Conservation (phyloP, 129 eudicot genomes). For the Chrysanthemum lavandulifolium region DNA sequence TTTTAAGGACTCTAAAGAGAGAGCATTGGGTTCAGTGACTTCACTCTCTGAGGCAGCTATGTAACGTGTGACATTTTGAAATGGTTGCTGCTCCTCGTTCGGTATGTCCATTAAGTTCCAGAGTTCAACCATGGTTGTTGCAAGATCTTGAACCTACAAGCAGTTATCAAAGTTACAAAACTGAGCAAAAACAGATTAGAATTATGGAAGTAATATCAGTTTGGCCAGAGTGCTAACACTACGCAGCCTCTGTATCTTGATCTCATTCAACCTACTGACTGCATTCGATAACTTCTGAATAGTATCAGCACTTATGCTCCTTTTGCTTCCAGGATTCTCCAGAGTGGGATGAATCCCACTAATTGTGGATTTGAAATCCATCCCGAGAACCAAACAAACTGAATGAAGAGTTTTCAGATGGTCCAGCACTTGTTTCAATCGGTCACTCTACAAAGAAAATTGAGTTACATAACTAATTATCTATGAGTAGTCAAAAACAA, state of each 20-base stretch:
- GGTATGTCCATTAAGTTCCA: conserved; percentile 89
- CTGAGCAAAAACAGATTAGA: neutral
- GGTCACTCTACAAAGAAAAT: conserved; percentile 46
- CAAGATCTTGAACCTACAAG: conserved; percentile 83
- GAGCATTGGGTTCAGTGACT: conserved; percentile 52
- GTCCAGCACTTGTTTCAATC: conserved; percentile 57
- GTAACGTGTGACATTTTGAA: conserved; percentile 46
- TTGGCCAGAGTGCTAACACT: conserved; percentile 36
- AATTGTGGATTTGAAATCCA: conserved; percentile 47
- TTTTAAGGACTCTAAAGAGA: conserved; percentile 49
- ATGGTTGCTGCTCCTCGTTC: conserved; percentile 55
- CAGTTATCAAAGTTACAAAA: conserved; percentile 12
- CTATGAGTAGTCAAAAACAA: neutral
- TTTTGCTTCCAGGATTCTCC: conserved; percentile 45
- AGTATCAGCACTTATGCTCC: conserved; percentile 44
- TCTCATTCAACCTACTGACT: conserved; percentile 37
- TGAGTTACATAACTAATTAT: conserved; percentile 1
- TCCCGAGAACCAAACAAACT: conserved; percentile 62
- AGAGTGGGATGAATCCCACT: conserved; percentile 47
- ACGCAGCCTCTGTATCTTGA: conserved; percentile 56
- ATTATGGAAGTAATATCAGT: neutral
- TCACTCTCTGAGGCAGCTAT: conserved; percentile 70
- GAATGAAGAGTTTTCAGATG: conserved; percentile 40
- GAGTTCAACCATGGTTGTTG: conserved; percentile 65
- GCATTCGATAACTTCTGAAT: conserved; percentile 44